Base-by-base conservation (phyloP, 2,329 filamentous ascomycete genomes). In the Myriosclerotinia duriaeana region DNA sequence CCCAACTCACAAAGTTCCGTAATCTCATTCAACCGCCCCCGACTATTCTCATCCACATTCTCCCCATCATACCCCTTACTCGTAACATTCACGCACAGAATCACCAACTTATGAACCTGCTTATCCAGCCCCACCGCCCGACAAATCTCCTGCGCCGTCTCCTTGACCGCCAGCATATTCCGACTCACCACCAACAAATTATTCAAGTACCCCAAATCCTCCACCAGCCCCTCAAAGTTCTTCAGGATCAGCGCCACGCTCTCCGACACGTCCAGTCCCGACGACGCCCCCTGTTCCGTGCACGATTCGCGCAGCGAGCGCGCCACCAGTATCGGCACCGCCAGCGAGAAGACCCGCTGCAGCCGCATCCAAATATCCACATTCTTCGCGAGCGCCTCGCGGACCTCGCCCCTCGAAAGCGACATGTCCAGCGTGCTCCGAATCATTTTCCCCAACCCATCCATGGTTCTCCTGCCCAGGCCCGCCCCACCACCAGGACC, bases 31-130 rank as follows among this genome's bases (percentile, higher is more conserved):
- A 89, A 75, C 71, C 86, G 87, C 17, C 79, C 76, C 60, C 85
- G 80, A 48, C 84, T 85, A 4, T 77, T 75, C 55, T 88, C 85
- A 69, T 88, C 86, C 58, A 80, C 78, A 86, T 77, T 71, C 73
- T 89, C 86, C 9, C 85, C 85, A 69, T 89, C 86, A 69, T 87
- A 89, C 6, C 86, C 86, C 74, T 89, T 89, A 73, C 85, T 88
- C 0, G 86, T 87, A 34, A 89, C 85, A 73, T 88, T 88, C 26
- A 88, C 84, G 71, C 87, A 89, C 11, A 89, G 80, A 42, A 87
- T 85, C 68, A 89, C 86, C 2, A 87, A 83, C 74, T 87, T 85
- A 69, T 87, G 87, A 2, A 89, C 85, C 78, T 87, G 86, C 72
- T 87, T 85, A 71, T 89, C 86, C 69, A 89, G 88, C 64, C 85